Conservation (phyloP, 352 stramenopile species). For the Phytophthora hibernalis region DNA sequence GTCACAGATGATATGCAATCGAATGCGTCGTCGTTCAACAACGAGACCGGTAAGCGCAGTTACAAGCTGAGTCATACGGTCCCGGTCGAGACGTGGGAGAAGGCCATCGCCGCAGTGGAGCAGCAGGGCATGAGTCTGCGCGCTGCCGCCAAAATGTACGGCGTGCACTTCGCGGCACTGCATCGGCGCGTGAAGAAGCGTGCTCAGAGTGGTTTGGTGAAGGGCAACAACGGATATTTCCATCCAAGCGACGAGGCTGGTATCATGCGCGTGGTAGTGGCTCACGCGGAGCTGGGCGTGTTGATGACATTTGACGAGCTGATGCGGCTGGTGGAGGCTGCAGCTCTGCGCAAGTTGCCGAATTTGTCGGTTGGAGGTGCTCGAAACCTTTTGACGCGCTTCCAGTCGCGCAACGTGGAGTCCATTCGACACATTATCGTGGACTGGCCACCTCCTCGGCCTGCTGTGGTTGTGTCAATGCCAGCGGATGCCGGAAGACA, state of each 20-base stretch:
- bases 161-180: constrained; percentile 64
- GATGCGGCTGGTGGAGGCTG: constrained; percentile 60
- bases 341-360: constrained; percentile 62
- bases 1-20: constrained; percentile 26
- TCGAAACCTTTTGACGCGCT: constrained; percentile 51
- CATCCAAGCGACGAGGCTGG: constrained; percentile 61
- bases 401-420: constrained; percentile 61
- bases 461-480: background rate
- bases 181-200: constrained; percentile 69
- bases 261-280: constrained; percentile 63
- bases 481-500: background rate
- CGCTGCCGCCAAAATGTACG: constrained; percentile 50
- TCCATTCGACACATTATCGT: constrained; percentile 59
- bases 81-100: constrained; percentile 62
- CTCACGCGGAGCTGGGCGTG: constrained; percentile 63
- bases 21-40: constrained; percentile 19
- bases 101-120: constrained; percentile 63
- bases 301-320: constrained; percentile 77
- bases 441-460: constrained; percentile 44
- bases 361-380: constrained; percentile 66
- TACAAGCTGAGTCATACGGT: constrained; percentile 69
- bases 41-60: constrained; percentile 42
- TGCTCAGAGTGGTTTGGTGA: constrained; percentile 30
- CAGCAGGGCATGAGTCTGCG: constrained; percentile 68
- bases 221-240: constrained; percentile 44